A percentile compares a stretch with the other conserved stretches of the same genome.
phyloP scores from a whole-genome alignment of 139 green algal species.

The Ulvella scutata region DNA sequence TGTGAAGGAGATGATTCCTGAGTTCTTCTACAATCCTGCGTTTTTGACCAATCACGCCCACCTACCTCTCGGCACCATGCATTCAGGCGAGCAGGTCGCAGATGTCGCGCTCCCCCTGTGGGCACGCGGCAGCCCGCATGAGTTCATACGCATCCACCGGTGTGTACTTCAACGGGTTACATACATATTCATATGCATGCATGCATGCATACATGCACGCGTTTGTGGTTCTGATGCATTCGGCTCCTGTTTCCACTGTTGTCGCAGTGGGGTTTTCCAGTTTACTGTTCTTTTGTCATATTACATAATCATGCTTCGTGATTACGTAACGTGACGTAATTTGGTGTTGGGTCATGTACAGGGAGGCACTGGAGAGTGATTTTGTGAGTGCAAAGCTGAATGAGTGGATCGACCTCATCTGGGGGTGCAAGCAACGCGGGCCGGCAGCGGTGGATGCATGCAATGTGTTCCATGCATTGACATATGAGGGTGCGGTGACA shows the following conservation, averaged over 20 bases:
- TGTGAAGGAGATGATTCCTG: constrained; percentile 96
- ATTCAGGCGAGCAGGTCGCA: constrained; percentile 53
- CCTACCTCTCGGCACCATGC: constrained; percentile 54
- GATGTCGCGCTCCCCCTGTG: constrained; percentile 72
- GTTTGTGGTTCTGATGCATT: too few species aligned
- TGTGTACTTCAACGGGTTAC: too few species aligned
- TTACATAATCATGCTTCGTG: too few species aligned
- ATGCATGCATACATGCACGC: too few species aligned
- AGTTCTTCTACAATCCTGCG: constrained; percentile 68
- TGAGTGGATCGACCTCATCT: constrained; percentile 87
- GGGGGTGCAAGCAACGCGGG: constrained; percentile 69
- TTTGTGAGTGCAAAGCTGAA: constrained; percentile 68
- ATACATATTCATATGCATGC: too few species aligned
- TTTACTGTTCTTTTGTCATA: too few species aligned
- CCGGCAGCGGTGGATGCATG: constrained; percentile 48
- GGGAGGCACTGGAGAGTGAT: constrained; percentile 53
- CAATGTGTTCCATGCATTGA: constrained; percentile 82
- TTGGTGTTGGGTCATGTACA: too few species aligned
- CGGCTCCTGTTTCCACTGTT: too few species aligned
- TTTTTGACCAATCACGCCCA: constrained; percentile 62
- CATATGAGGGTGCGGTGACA: constrained; percentile 69
- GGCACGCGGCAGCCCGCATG: constrained; percentile 29
- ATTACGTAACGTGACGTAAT: too few species aligned
- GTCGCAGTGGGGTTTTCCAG: too few species aligned
- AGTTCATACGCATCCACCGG: constrained; percentile 29